phyloP scores from a whole-genome alignment of 352 stramenopile genomes.

The Discostella stelligera region DNA sequence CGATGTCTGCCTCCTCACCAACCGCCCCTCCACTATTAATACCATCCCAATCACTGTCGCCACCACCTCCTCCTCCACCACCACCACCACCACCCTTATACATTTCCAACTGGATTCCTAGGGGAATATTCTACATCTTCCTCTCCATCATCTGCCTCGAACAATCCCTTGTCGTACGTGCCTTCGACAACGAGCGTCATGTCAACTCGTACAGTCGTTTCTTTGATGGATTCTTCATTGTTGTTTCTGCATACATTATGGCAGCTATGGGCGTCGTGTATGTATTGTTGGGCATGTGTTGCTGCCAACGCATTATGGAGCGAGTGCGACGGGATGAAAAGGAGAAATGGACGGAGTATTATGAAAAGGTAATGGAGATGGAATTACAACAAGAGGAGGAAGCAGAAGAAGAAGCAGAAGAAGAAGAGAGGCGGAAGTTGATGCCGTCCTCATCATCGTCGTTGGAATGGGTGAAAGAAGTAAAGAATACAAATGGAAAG shows the following conservation, averaged over 20 bases:
- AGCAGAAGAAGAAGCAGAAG: slow-evolving; percentile 1
- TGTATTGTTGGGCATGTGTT: slow-evolving; percentile 69
- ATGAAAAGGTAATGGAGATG: slow-evolving; percentile 50
- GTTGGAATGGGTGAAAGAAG: background rate
- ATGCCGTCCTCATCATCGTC: background rate
- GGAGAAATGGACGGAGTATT: slow-evolving; percentile 57
- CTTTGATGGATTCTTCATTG: slow-evolving; percentile 64
- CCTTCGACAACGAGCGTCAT: slow-evolving; percentile 40
- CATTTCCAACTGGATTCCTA: slow-evolving; percentile 49
- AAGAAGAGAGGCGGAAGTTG: slow-evolving; percentile 7
- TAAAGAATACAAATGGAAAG: background rate
- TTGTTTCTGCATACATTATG: slow-evolving; percentile 60
- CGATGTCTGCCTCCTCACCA: background rate
- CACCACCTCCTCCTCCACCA: background rate
- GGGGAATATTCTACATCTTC: slow-evolving; percentile 78
- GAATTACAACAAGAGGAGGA: slow-evolving; percentile 29
- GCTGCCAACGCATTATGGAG: slow-evolving; percentile 64
- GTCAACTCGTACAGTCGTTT: slow-evolving; percentile 47
- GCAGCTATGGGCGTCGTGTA: slow-evolving; percentile 57
- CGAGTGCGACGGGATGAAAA: slow-evolving; percentile 44
- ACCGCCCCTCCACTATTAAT: background rate
- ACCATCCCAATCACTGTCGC: background rate
- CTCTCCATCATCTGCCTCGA: slow-evolving; percentile 65
- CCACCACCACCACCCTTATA: slow-evolving; percentile 12
- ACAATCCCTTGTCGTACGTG: slow-evolving; percentile 58